Conservation (phyloP, 2,329 filamentous ascomycete species). For the Monilinia aucupariae region DNA sequence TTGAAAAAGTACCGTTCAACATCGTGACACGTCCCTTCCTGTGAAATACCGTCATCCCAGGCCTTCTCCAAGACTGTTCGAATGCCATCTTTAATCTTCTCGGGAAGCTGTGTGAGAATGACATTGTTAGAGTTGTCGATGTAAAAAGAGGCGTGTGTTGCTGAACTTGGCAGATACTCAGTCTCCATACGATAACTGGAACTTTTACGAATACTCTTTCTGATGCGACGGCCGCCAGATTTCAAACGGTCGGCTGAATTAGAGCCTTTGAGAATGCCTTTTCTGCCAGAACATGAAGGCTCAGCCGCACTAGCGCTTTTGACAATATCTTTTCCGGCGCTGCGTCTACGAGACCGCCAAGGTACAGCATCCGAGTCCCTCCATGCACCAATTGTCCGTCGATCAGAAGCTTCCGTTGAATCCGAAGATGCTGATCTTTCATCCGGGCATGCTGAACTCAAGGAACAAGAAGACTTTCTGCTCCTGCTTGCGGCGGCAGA, state of each 20-base stretch:
- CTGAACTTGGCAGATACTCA: background rate
- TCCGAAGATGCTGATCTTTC: background rate
- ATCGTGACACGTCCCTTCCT: background rate
- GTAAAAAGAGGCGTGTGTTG: background rate
- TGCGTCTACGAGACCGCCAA: background rate
- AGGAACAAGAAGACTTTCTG: background rate
- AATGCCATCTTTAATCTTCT: conserved; percentile 2
- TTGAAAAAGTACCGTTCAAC: background rate
- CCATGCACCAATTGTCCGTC: background rate
- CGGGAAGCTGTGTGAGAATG: background rate
- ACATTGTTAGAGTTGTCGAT: background rate
- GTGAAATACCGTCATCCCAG: background rate
- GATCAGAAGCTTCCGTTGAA: background rate
- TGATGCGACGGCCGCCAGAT: background rate
- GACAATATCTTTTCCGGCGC: background rate
- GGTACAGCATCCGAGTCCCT: background rate
- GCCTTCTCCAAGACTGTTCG: background rate
- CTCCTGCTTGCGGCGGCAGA: too few relatives aligned
- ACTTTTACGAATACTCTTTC: background rate
- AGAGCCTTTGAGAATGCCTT: too few relatives aligned
- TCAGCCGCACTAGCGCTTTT: background rate
- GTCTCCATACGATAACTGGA: conserved; percentile 6
- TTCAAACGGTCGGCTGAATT: background rate
- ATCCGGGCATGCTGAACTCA: background rate
- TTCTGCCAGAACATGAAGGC: too few relatives aligned